Evolutionary conservation across 140 eudicot species (phyloP), one percentile per base, ranked within the genome.

Genomic region (Anethum foeniculum): DNA sequence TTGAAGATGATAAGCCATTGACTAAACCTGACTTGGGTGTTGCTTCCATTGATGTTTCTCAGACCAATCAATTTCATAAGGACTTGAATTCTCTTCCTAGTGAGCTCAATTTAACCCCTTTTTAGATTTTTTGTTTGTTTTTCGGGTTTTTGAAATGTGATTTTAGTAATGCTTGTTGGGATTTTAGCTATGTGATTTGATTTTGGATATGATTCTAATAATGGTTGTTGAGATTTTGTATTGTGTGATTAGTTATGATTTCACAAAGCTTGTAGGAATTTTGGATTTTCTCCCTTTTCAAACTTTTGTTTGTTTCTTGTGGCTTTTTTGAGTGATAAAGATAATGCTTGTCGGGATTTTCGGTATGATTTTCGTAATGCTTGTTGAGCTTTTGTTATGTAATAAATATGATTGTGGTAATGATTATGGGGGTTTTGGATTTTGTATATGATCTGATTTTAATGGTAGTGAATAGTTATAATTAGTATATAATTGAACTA

Each of bases 11-110:
- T 27, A 85, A 86, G 86, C 87, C 94, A 23, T 83, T 87, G 54
- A 32, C 74, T 28, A 80, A 81, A n/a, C 71, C 90, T 78, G 84
- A 77, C 49, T 81, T 80, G 84, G 87, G 73, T 56, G 43, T 47
- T 79, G 78, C 77, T 67, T 79, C n/a, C 21, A 36, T 41, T 80
- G 77, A 80, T 46, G 83, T 86, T 27, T 85, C 84, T 36, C 87
- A 85, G 87, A 82, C 82, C 78, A 77, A 87, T 28, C 76, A 81
- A 44, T 84, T 90, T 83, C 97, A 90, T 76, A 87, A 75, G 83
- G 97, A 94, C 85, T 91, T 94, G 85, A 91, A 84, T 79, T 82
- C 84, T 65, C 90, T 94, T 48, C 98, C 96, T 25, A 91, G 97
- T 93, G 76, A 91, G 94, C 84, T 39, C 44, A 11, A 72, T 83